Percentiles rank a stretch among this genome's conserved stretches.
Evolutionary conservation across 2,329 filamentous ascomycete species (phyloP).

Genomic region (Fusarium sp.): DNA sequence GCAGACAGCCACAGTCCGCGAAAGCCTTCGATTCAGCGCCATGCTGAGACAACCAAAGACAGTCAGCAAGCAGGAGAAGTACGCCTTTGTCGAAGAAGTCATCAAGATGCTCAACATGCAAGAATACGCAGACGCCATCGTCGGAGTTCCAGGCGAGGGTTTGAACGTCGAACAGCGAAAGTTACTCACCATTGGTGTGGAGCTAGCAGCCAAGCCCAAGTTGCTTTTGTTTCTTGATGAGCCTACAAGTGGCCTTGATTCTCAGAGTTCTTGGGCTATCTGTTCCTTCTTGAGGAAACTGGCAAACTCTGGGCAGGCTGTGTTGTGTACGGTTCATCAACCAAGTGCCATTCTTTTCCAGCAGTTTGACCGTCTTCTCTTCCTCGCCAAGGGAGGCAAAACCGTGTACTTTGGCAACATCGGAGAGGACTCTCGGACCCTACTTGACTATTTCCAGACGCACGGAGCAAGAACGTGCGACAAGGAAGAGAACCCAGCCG

Average conservation of each 20-base stretch:
- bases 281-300: constrained; percentile 72
- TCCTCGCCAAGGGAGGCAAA: constrained; percentile 73
- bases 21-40: constrained; percentile 67
- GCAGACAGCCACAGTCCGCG: constrained; percentile 65
- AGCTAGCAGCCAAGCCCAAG: constrained; percentile 67
- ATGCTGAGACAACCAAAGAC: constrained; percentile 66
- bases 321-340: constrained; percentile 68
- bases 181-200: constrained; percentile 71
- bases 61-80: constrained; percentile 68
- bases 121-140: constrained; percentile 74
- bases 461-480: constrained; percentile 72
- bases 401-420: constrained; percentile 79
- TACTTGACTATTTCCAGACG: constrained; percentile 73
- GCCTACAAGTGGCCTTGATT: constrained; percentile 71
- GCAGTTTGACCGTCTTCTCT: constrained; percentile 70
- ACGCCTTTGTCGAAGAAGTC: constrained; percentile 71
- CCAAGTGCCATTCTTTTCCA: constrained; percentile 65
- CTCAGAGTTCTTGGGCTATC: constrained; percentile 73
- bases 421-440: constrained; percentile 66
- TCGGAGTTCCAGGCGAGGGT: constrained; percentile 71
- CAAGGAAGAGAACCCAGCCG: constrained; percentile 76
- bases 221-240: constrained; percentile 73
- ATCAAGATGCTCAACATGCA: constrained; percentile 75
- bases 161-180: constrained; percentile 73
- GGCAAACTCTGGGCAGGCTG: constrained; percentile 64